Base-by-base conservation (phyloP, 1,284 basidiomycete species). In the Ustilago trichophora region DNA sequence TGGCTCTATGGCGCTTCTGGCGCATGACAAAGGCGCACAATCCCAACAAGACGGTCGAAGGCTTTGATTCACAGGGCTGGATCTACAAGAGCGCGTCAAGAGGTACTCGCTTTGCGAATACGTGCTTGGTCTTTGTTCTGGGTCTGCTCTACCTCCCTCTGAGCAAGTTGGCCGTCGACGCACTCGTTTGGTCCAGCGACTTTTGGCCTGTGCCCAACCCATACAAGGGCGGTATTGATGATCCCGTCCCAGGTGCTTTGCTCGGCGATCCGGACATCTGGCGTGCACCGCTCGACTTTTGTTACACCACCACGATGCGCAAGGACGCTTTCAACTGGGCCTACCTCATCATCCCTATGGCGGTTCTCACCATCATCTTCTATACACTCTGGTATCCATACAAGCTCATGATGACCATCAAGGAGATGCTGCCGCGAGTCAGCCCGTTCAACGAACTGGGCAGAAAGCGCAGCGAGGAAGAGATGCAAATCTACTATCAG, bases 331-430 rank as follows among this genome's bases (percentile, higher is more conserved):
- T 91, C 73, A 92, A 92, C 76, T 89, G 85, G 69, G 89, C 89
- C 0, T 89, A 87, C 12, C 72, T 87, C 4, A 80, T 90, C 25
- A 80, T 91, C 4, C 85, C 88, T 12, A 72, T 89, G 15, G 86
- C 90, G 0, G 69, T 84, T 0, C 48, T 88, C 7, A 85, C 86
- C 11, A 83, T 91, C 40, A 47, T 83, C 22, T 80, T 85, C 54
- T 89, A 90, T 54, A 89, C 88, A 0, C 69, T 91, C 6, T 90
- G 87, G 86, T 90, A 89, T 69, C 91, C 91, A 0, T 83, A 89
- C 18, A 84, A 86, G 12, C 84, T 92, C 27, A 59, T 73, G 57
- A 59, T 84, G 50, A 85, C 87, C 18, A 88, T 91, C 57, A 80
- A 82, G 32, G 82, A 82, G 46, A 86, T 88, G 19, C 85, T 88